Evolutionary conservation across 2,329 filamentous ascomycete species (phyloP), one percentile per base, ranked within the genome.

Genomic region (Pseudocercospora vitis): DNA sequence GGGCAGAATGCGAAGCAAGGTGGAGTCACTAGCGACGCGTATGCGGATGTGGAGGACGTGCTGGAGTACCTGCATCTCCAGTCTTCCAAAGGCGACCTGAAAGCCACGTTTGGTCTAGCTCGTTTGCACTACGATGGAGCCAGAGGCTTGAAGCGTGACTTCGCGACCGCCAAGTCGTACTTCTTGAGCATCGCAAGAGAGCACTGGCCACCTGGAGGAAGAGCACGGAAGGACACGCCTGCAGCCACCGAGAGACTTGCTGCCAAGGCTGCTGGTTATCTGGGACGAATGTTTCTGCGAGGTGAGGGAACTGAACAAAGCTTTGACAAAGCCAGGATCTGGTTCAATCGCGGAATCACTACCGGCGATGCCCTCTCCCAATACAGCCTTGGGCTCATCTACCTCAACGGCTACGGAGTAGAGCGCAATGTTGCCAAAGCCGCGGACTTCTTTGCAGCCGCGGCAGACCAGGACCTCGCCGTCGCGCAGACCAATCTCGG

Each of bases 1-100:
- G 94, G 94, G 3, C 80, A 82, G 52, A 91, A 95, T 68, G 90
- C 91, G 3, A 81, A 86, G 65, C 85, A 85, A 58, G 83, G 85
- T 16, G 84, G 84, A 52, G 81, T 85, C 1, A 86, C 87, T 60
- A 89, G 89, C 2, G 88, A 94, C 67, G 83, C 87, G 1, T 87
- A 95, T 65, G 90, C 91, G 1, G 88, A 89, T 12, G 83, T 96
- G 54, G 91, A 95, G 64, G 92, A 99, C 70, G 88, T 97, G 12
- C 84, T 99, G 55, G 94, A 99, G 69, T 99, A 96, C 64, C 78
- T 96, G 61, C 89, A 96, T 64, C 79, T 96, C 35, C 87, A 95
- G 79, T 90, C 90, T 4, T 84, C 91, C 56, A 95, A 95, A 69
- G 91, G 91, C 8, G 90, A 96, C 66, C 82, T 89, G 52, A 91